These are phyloP conservation scores for Epipyxis sp. DNA, from an alignment of 108 stramenopile genomes.

Conservation along the genomic window DNA sequence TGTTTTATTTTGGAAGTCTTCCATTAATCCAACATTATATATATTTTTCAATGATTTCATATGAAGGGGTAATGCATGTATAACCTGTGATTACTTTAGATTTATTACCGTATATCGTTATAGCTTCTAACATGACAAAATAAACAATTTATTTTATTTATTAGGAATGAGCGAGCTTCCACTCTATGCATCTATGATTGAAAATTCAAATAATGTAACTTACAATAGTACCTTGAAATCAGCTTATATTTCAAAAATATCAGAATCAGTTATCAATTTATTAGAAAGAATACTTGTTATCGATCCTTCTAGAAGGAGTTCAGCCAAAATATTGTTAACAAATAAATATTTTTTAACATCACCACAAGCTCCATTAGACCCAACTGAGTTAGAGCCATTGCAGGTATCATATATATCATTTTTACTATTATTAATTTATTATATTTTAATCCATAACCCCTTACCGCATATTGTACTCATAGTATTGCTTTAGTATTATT, in stretches of 20 bases:
- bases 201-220: background rate
- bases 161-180: background rate
- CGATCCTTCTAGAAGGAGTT: constrained; percentile 9
- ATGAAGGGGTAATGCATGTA: no score
- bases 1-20: no score
- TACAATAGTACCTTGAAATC: background rate
- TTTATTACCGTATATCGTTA: no score
- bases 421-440: no score
- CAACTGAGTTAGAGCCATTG: constrained; percentile 17
- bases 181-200: constrained; percentile 3
- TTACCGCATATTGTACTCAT: no score
- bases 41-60: no score
- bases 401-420: background rate
- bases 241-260: background rate
- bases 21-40: no score
- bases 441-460: background rate
- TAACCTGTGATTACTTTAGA: no score
- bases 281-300: constrained; percentile 12
- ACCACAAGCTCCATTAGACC: constrained; percentile 6
- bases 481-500: no score
- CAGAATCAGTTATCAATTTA: background rate
- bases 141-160: no score
- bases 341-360: background rate
- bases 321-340: background rate
- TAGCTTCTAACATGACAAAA: no score